These are phyloP conservation scores for Kockiozyma suomiensis DNA, from an alignment of 805 yeast species.

Conservation along the genomic window DNA sequence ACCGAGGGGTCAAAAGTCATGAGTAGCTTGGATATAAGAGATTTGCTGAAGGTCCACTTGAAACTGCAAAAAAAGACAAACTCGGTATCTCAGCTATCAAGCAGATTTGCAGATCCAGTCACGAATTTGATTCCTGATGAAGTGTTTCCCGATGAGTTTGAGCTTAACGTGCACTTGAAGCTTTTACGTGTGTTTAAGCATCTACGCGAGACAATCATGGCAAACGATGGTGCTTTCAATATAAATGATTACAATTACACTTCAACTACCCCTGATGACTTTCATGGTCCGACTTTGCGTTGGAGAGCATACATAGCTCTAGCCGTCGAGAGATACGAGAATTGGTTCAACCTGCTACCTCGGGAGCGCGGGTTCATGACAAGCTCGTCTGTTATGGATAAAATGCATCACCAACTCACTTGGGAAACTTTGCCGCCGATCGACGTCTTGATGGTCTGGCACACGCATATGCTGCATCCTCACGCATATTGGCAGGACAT, in stretches of 20 bases:
- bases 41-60: no score
- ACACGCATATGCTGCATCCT: conserved; percentile 36
- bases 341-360: conserved; percentile 9
- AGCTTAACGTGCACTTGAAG: conserved; percentile 6
- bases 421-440: conserved; percentile 29
- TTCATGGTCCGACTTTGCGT: not conserved
- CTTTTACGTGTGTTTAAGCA: not conserved
- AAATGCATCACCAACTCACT: not conserved
- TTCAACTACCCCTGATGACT: not conserved
- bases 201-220: conserved; percentile 1
- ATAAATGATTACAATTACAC: not conserved
- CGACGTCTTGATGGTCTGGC: conserved; percentile 38
- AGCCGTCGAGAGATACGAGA: conserved; percentile 17
- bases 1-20: no score
- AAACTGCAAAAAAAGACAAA: not conserved
- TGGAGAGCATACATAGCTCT: conserved; percentile 11
- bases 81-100: not conserved
- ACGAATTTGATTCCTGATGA: conserved; percentile 4
- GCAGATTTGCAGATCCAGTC: not conserved
- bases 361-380: not conserved
- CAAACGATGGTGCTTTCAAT: conserved; percentile 4
- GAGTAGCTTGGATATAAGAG: no score
- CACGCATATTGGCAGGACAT: conserved; percentile 32
- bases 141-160: conserved; percentile 11
- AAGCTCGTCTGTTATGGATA: not conserved